phyloP scores from a whole-genome alignment of 306 rosid species.

The Malus sylvestris region DNA sequence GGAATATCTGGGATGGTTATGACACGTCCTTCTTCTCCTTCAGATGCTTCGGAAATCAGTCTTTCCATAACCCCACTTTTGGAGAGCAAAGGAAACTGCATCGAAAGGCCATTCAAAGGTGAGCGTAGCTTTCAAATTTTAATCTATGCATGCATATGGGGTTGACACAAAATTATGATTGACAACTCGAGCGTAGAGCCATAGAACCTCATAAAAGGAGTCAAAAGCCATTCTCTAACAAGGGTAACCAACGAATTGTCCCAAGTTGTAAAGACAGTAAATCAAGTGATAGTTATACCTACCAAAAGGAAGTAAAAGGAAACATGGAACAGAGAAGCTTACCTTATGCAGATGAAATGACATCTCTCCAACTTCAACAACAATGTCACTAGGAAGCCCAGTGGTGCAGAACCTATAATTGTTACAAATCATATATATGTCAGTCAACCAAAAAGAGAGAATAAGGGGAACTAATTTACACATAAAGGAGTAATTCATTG shows the following conservation, averaged over 20 bases:
- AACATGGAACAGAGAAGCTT: neutral
- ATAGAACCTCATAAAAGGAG: neutral
- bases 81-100: slow-evolving; percentile 99
- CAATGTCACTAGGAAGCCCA: slow-evolving; percentile 91
- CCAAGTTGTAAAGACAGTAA: neutral
- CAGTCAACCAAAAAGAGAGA: neutral
- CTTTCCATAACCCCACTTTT: slow-evolving; percentile 88
- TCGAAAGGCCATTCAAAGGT: slow-evolving; percentile 11
- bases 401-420: slow-evolving; percentile 82
- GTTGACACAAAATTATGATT: neutral
- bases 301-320: slow-evolving; percentile 13
- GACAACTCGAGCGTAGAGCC: neutral
- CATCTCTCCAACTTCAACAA: slow-evolving; percentile 93
- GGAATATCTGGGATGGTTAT: slow-evolving; percentile 65
- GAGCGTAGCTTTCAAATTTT: slow-evolving; percentile 3
- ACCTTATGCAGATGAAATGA: slow-evolving; percentile 99
- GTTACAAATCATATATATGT: neutral
- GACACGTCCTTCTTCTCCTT: slow-evolving; percentile 59
- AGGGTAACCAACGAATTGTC: neutral
- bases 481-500: neutral
- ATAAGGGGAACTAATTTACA: neutral
- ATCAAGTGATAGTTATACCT: neutral
- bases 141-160: neutral
- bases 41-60: slow-evolving; percentile 70
- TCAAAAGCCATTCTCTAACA: neutral